Evolutionary conservation across 2,329 filamentous ascomycete genomes (phyloP), one percentile per base, ranked within the genome.

Genomic region (Corniculantispora saksenae): DNA sequence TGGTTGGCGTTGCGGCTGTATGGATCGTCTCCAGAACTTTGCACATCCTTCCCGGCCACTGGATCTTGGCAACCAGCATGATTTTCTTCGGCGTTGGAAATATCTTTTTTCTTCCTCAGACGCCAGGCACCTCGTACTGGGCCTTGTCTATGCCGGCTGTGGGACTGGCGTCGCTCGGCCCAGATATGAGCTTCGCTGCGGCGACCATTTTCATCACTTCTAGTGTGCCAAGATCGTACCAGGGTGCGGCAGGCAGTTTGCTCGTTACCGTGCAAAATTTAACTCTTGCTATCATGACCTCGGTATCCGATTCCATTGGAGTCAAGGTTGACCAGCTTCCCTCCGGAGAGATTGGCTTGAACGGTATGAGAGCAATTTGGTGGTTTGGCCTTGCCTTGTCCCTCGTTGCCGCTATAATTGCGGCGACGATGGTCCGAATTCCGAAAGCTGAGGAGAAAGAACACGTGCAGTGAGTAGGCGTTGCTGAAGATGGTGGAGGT

Each of bases 141-240:
- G 77, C 77, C 0, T 74, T 82, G 3, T 79, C 78, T 0, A 73
- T 82, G 66, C 80, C 80, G 0, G 80, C 80, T 0, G 75, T 82
- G 1, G 76, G 75, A 1, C 70, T 83, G 0, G 79, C 80, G 0
- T 82, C 80, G 0, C 82, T 83, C 54, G 81, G 81, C 0, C 81
- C 81, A 0, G 81, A 83, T 55, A 71, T 82, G 60, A 78, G 78
- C 32, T 83, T 82, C 65, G 80, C 80, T 0, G 80, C 81, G 0
- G 80, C 80, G 1, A 78, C 78, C n/a, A 82, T 82, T 53, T 82
- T 82, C 70, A 81, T 82, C 65, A 82, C 80, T 0, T 78, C 75
- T 13, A 81, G 76, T 57, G 80, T 83, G 6, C 76, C 79, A 1
- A 69, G 79, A n/a, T 80, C 76, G 1, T 82, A 82, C 61, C 81